Conservation (phyloP, 306 rosid genomes). For the Cucurbita moschata region DNA sequence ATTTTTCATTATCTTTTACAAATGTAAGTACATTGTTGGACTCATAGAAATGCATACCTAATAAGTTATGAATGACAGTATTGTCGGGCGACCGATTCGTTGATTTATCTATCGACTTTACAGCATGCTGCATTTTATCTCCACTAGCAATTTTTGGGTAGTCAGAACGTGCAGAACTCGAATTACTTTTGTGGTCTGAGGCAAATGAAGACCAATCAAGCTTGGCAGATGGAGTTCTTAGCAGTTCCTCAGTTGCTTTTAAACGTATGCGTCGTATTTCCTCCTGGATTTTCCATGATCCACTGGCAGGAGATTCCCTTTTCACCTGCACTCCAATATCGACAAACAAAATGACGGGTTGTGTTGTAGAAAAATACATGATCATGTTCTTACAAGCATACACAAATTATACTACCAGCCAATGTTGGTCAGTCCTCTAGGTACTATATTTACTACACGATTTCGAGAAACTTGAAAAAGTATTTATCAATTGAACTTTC, state of each 20-base stretch:
- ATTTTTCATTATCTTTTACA: background rate
- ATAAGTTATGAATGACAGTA: slow-evolving; percentile 10
- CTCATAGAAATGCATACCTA: slow-evolving; percentile 24
- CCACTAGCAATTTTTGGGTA: slow-evolving; percentile 1
- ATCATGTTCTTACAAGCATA: background rate
- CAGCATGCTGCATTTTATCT: slow-evolving; percentile 12
- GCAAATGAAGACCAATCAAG: slow-evolving; percentile 48
- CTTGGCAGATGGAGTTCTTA: slow-evolving; percentile 60
- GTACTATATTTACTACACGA: background rate
- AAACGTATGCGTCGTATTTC: slow-evolving; percentile 83
- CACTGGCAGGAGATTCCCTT: slow-evolving; percentile 49
- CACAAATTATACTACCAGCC: background rate
- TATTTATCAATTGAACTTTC: background rate
- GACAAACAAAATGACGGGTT: background rate
- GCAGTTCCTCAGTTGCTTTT: slow-evolving; percentile 91
- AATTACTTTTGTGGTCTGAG: slow-evolving; percentile 27
- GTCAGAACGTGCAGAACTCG: slow-evolving; percentile 24
- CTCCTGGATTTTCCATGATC: slow-evolving; percentile 94
- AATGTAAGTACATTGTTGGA: slow-evolving; percentile 3
- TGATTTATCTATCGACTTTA: slow-evolving; percentile 19
- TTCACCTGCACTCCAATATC: slow-evolving; percentile 42
- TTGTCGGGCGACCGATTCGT: slow-evolving; percentile 19
- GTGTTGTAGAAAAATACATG: background rate
- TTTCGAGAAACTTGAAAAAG: background rate
- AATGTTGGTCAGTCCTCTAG: background rate